These are phyloP conservation scores for Bruguiera gymnorhiza DNA, from an alignment of 345 rosid genomes.

Conservation along the genomic window DNA sequence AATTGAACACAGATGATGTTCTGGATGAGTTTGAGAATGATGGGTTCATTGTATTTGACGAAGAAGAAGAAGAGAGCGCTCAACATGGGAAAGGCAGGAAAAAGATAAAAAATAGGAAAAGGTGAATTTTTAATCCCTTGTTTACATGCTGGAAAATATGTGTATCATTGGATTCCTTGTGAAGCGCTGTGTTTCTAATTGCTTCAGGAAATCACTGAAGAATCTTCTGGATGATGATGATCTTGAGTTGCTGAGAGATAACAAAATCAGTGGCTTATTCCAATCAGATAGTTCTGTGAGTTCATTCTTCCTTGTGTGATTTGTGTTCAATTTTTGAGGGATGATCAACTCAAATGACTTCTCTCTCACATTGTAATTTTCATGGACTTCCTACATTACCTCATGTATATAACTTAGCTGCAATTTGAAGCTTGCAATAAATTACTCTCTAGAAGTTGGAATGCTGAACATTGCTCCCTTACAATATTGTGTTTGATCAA, in stretches of 20 bases:
- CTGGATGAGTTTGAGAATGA: conserved; percentile 81
- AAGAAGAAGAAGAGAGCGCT: conserved; percentile 50
- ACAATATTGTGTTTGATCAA: not conserved
- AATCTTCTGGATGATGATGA: conserved; percentile 93
- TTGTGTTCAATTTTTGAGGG: no score
- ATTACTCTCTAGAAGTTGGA: not conserved
- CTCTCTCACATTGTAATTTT: no score
- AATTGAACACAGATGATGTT: no score
- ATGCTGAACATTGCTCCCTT: not conserved
- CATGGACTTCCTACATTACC: no score
- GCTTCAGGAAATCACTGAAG: conserved; percentile 23
- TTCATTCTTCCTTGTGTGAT: not conserved
- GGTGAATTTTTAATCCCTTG: conserved; percentile 21
- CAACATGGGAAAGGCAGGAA: conserved; percentile 61
- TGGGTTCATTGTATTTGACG: conserved; percentile 83
- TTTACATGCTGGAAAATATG: not conserved
- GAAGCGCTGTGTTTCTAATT: not conserved
- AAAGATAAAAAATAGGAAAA: conserved; percentile 58
- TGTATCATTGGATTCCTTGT: not conserved
- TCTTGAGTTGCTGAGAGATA: conserved; percentile 87
- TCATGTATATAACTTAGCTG: not conserved
- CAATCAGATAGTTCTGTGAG: conserved; percentile 7
- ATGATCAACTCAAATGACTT: no score
- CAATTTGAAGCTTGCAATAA: not conserved
- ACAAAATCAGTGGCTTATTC: conserved; percentile 30